phyloP scores from a whole-genome alignment of 768 basidiomycete genomes.

The Trametes coccinea region DNA sequence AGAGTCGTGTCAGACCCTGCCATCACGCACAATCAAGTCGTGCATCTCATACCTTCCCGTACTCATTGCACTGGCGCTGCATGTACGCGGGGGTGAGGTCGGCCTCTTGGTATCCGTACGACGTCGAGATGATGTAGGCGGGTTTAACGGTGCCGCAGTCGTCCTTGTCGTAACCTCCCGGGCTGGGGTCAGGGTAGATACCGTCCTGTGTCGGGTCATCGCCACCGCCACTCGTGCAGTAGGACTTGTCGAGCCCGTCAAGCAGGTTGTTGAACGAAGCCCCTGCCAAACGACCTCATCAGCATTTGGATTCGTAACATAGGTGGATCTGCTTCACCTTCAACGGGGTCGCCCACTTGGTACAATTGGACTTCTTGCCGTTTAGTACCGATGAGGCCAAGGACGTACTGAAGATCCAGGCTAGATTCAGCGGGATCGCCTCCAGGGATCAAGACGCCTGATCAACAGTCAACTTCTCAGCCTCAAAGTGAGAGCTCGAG shows the following conservation, averaged over 20 bases:
- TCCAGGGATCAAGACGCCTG: constrained; percentile 46
- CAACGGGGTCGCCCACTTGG: constrained; percentile 27
- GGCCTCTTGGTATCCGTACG: constrained; percentile 41
- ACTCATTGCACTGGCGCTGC: constrained; percentile 45
- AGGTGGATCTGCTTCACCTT: constrained; percentile 9
- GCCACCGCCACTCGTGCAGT: constrained; percentile 47
- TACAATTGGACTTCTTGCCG: constrained; percentile 26
- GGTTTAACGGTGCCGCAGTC: constrained; percentile 39
- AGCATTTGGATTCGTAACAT: neutral
- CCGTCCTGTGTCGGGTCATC: constrained; percentile 35
- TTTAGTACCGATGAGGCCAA: constrained; percentile 42
- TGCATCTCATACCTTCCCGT: constrained; percentile 35
- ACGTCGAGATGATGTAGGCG: constrained; percentile 42
- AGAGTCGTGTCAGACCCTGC: neutral
- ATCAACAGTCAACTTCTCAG: constrained; percentile 40
- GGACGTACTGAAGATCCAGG: constrained; percentile 71
- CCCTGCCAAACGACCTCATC: constrained; percentile 26
- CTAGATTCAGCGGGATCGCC: constrained; percentile 53
- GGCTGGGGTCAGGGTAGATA: constrained; percentile 40
- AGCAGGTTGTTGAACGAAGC: constrained; percentile 42
- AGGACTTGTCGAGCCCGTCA: constrained; percentile 28
- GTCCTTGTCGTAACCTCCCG: constrained; percentile 39
- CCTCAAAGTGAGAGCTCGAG: neutral
- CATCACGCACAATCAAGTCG: neutral
- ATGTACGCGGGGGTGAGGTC: constrained; percentile 38